A percentile compares a stretch with the other conserved stretches of the same genome.
Conservation (phyloP, 495 filamentous ascomycete species). For the Trichoderma orchidacearum region DNA sequence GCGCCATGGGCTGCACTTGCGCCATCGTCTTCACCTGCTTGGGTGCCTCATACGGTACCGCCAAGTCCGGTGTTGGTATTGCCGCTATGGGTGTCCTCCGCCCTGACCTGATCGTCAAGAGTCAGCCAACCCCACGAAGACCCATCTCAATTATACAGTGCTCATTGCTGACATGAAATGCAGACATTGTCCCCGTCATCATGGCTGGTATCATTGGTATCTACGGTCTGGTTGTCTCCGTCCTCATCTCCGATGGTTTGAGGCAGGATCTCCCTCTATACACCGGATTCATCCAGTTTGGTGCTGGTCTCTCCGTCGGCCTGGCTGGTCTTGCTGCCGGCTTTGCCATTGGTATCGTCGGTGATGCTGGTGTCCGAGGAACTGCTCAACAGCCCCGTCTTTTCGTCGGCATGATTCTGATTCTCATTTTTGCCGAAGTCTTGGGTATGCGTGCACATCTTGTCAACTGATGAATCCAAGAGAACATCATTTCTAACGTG, state of each 20-base stretch:
- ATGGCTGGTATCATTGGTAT: constrained; percentile 99
- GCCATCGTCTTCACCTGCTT: constrained; percentile 99
- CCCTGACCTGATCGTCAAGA: constrained; percentile 98
- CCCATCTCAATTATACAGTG: background rate
- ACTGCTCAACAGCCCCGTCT: constrained; percentile 94
- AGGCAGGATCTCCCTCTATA: constrained; percentile 68
- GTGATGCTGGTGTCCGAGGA: constrained; percentile 97
- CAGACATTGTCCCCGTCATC: constrained; percentile 98
- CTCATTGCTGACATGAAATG: constrained; percentile 8
- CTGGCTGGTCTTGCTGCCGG: constrained; percentile 94
- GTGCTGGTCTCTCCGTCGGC: constrained; percentile 92
- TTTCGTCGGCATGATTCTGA: constrained; percentile 99
- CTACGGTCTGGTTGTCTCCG: constrained; percentile 97
- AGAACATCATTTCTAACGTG: background rate
- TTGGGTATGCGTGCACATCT: constrained; percentile 52
- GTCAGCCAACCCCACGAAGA: constrained; percentile 40
- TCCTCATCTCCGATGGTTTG: constrained; percentile 89
- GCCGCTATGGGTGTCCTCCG: constrained; percentile 94
- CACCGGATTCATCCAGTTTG: constrained; percentile 93
- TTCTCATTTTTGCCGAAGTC: constrained; percentile 99
- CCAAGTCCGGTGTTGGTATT: constrained; percentile 98
- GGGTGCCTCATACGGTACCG: constrained; percentile 94
- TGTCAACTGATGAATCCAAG: background rate
- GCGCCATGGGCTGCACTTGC: constrained; percentile 96
- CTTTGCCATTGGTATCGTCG: constrained; percentile 98